Evolutionary conservation across 306 rosid species (phyloP).

Genomic region (Quercus glauca): DNA sequence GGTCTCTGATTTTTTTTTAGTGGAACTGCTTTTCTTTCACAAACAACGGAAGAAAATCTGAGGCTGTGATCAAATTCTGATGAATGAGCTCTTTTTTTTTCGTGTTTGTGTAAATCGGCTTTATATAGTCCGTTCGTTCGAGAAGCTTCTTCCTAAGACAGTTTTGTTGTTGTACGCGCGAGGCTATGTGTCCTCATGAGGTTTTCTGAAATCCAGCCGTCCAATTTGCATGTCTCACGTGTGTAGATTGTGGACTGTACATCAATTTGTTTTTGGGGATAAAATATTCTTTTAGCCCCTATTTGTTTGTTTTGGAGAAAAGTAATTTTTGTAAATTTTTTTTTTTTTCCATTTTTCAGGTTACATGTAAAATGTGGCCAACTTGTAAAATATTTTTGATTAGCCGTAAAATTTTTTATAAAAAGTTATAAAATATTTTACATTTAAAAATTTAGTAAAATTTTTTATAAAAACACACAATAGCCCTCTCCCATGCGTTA

Average conservation of each 20-base stretch:
- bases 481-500: accelerated
- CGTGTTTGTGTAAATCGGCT: not conserved
- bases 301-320: not conserved
- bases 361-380: no score
- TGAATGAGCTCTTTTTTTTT: not conserved
- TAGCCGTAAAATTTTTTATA: no score
- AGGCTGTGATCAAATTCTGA: not conserved
- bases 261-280: not conserved
- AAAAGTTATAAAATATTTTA: accelerated
- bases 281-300: no score
- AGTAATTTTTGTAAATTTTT: no score
- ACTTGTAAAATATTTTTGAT: no score
- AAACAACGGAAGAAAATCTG: not conserved
- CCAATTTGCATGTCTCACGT: not conserved
- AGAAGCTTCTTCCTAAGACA: not conserved
- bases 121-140: not conserved
- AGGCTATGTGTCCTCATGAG: not conserved
- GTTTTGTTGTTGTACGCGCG: not conserved
- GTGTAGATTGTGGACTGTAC: not conserved
- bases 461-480: no score
- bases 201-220: not conserved
- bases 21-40: not conserved
- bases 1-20: not conserved
- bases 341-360: no score
- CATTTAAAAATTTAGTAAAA: no score